Percentiles rank a stretch among this genome's conserved stretches.
Evolutionary conservation across 2,329 filamentous ascomycete species (phyloP).

Genomic region (Aspergillus puulaauensis): DNA sequence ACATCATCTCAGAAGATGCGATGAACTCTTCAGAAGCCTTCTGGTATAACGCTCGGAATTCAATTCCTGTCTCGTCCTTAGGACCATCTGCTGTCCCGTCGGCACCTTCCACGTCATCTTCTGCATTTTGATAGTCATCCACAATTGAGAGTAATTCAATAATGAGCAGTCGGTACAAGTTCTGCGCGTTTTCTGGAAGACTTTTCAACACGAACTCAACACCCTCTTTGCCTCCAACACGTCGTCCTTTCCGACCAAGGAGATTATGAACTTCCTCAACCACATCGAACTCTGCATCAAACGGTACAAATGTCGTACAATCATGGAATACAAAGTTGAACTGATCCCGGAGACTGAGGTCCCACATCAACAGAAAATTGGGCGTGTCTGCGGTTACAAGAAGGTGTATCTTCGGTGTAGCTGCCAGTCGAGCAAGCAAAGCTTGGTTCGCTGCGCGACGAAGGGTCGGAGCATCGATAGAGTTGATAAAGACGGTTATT

Average conservation of each 20-base stretch:
- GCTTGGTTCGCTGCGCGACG: slow-evolving; percentile 70
- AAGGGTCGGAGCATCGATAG: slow-evolving; percentile 76
- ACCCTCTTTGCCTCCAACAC: slow-evolving; percentile 85
- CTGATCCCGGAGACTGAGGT: slow-evolving; percentile 75
- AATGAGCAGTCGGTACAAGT: slow-evolving; percentile 79
- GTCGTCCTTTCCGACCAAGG: slow-evolving; percentile 74
- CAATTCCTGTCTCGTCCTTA: slow-evolving; percentile 63
- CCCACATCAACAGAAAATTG: slow-evolving; percentile 85
- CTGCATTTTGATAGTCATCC: slow-evolving; percentile 50
- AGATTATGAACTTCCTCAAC: slow-evolving; percentile 90
- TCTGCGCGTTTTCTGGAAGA: slow-evolving; percentile 87
- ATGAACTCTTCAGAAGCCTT: slow-evolving; percentile 97
- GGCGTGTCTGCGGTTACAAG: slow-evolving; percentile 84
- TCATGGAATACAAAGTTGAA: slow-evolving; percentile 92
- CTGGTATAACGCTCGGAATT: slow-evolving; percentile 89
- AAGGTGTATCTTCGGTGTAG: slow-evolving; percentile 70
- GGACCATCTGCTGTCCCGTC: slow-evolving; percentile 26
- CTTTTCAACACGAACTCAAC: slow-evolving; percentile 87
- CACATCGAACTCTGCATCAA: slow-evolving; percentile 72
- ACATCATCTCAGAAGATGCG: slow-evolving; percentile 93
- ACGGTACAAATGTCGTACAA: slow-evolving; percentile 81
- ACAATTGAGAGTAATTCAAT: slow-evolving; percentile 75
- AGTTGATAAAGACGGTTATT: slow-evolving; percentile 76
- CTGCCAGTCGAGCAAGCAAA: slow-evolving; percentile 72
- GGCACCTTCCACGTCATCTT: slow-evolving; percentile 50